These are phyloP conservation scores for Emericellopsis cladophorae DNA, from an alignment of 2,329 filamentous ascomycete genomes.

Conservation along the genomic window DNA sequence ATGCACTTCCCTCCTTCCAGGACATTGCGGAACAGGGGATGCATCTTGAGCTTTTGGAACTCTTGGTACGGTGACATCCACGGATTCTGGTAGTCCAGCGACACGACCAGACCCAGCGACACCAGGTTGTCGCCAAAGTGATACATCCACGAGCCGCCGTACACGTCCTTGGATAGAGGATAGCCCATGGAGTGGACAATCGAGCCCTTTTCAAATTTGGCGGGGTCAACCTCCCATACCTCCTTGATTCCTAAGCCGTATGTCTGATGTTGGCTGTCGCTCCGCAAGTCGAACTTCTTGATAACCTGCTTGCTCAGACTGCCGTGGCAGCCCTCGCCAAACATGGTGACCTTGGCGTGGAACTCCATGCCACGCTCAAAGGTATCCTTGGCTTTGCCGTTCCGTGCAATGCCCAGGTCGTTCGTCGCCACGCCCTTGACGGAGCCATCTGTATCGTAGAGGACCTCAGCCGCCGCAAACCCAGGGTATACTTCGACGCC, in stretches of 20 bases:
- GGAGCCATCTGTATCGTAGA: conserved; percentile 76
- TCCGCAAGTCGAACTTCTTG: conserved; percentile 82
- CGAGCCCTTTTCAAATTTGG: conserved; percentile 80
- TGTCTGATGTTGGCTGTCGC: conserved; percentile 85
- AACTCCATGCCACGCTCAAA: conserved; percentile 99
- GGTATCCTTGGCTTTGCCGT: conserved; percentile 74
- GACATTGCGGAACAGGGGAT: conserved; percentile 75
- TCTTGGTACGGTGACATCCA: conserved; percentile 93
- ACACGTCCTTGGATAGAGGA: conserved; percentile 75
- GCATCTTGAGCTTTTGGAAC: conserved; percentile 97
- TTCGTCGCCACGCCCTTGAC: conserved; percentile 94
- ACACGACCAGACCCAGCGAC: conserved; percentile 79
- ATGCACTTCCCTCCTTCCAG: conserved; percentile 97
- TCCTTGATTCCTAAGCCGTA: conserved; percentile 94
- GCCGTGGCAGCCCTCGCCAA: conserved; percentile 91
- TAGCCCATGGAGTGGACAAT: conserved; percentile 89
- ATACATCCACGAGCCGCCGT: conserved; percentile 98
- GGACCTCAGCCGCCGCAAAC: conserved; percentile 84
- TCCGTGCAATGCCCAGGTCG: conserved; percentile 72
- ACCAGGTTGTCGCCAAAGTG: conserved; percentile 98
- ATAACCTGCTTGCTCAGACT: conserved; percentile 90
- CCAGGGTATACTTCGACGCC: conserved; percentile 95
- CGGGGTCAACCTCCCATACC: conserved; percentile 90
- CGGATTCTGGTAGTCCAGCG: conserved; percentile 90
- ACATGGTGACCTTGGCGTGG: conserved; percentile 79